Base-by-base conservation (phyloP, 1,284 basidiomycete species). In the Sparassis latifolia region DNA sequence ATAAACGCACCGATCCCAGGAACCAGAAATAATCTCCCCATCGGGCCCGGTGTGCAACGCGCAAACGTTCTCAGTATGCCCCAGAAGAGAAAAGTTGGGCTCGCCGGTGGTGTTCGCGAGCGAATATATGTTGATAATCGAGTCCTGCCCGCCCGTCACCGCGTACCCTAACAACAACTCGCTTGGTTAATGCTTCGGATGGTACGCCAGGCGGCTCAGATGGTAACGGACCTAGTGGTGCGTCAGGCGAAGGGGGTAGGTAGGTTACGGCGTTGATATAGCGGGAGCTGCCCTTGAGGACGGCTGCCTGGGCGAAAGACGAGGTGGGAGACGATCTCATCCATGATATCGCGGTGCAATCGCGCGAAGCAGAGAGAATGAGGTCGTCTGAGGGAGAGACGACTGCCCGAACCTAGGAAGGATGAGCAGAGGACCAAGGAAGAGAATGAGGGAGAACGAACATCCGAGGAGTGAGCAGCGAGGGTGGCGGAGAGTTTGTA, bases 51-150 rank as follows among this genome's bases (percentile, higher is more conserved):
- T 79, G 63, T 92, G 79, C 53, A 99, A 73, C 30, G 92, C 78
- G 67, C 96, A 99, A 10, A 99, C 81, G 63, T 99, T 99, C 49
- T 88, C 85, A 4, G 81, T 79, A 68, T 99, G 97, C 33, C 95
- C 97, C 45, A 93, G 65, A 30, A 95, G 77, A n/a, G 83, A 80
- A 69, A 84, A 90, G 57, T 78, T 75, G 5, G 92, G 89, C 54
- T 92, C 86, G 48, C 82, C 77, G 57, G 75, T 78, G 33, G 73
- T 59, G 33, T 65, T 66, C 3, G 72, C 80, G 10, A 89, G 69
- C 28, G 80, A 71, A 69, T 88, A 96, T 5, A 92, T 72, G 57
- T 92, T 90, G 67, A 97, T 80, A 45, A 92, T 76, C 20, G 82
- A 82, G 60, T 94, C 91, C 66, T 92, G 87, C 0, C 92, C 90